A percentile compares a stretch with the other conserved stretches of the same genome.
These are phyloP conservation scores for Plantago coronopus DNA, from an alignment of 305 asterid species.

Conservation along the genomic window DNA sequence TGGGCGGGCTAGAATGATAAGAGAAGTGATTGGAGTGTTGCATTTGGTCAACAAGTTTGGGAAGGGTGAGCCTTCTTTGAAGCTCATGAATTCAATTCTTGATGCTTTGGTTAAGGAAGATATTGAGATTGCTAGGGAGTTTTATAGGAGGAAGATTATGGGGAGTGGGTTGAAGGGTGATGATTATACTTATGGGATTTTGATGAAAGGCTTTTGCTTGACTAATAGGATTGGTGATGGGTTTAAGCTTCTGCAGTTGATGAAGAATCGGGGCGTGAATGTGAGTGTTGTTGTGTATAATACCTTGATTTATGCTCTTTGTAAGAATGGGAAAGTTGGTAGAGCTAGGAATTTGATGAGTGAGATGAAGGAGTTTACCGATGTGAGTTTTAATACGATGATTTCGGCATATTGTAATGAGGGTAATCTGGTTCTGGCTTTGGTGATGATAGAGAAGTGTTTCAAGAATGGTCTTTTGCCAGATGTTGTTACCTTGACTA, in stretches of 20 bases:
- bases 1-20: conserved; percentile 64
- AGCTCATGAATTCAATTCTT: conserved; percentile 68
- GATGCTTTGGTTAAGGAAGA: conserved; percentile 83
- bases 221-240: conserved; percentile 88
- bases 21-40: conserved; percentile 53
- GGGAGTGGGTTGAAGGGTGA: conserved; percentile 61
- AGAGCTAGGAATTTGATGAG: conserved; percentile 79
- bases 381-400: conserved; percentile 64
- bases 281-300: conserved; percentile 63
- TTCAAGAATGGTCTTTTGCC: conserved; percentile 56
- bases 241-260: conserved; percentile 67
- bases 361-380: conserved; percentile 57
- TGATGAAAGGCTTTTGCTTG: conserved; percentile 90
- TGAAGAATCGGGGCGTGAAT: conserved; percentile 49
- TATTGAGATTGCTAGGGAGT: conserved; percentile 79
- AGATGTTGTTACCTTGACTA: conserved; percentile 61
- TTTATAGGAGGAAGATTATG: conserved; percentile 79
- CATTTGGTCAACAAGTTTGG: conserved; percentile 55
- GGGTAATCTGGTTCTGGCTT: conserved; percentile 56
- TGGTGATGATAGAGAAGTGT: conserved; percentile 77
- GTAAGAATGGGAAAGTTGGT: conserved; percentile 81
- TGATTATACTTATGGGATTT: conserved; percentile 73
- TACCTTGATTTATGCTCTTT: conserved; percentile 67
- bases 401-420: conserved; percentile 76
- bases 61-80: conserved; percentile 54